Base-by-base conservation (phyloP, 108 stramenopile species). In the Nitzschia sp. region DNA sequence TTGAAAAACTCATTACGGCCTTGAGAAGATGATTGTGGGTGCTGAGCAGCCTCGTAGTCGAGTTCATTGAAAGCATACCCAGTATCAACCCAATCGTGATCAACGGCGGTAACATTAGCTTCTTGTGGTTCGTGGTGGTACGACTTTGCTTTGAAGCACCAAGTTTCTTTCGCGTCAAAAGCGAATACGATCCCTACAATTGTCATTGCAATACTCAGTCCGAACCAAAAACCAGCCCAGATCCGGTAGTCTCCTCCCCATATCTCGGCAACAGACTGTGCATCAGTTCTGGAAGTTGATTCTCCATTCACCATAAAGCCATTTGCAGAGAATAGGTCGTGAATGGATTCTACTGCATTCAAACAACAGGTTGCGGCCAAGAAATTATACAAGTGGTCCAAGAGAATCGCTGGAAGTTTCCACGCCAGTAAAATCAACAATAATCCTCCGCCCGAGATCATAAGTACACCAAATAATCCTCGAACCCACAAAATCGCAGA, bases 161-260 rank as follows among this genome's bases (percentile, higher is more conserved):
- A n/a, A 21, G 21, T 59, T 33, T 59, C 33, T 21, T 33, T 30
- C 6, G 57, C 57, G 15, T 59, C 32, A 1, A 13, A 13, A 6
- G 78, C 82, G 61, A 79, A 79, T 1, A 83, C 24, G 17, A 83
- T 45, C 2, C 82, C 82, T 25, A 79, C 23, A 0, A 67, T 13
- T 2, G 78, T 80, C n/a, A 67, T 49, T 1, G 72, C 57, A 59
- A 76, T 23, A 3, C 71, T 66, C 62, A 83, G 66, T 1, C 71
- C n/a, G 6, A 83, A 47, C 82, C 82, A 83, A 13, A 63, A 42
- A 29, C 46, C 53, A 8, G 82, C 82, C 82, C 82, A 83, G 0
- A 79, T 34, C 19, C 27, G 17, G 30, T 76, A 70, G n/a, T 54
- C 65, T 32, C 27, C 53, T 24, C 82, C 82, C 71, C 48, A 59